phyloP scores from a whole-genome alignment of 257 asterid genomes.

The Solanum lycopersicoides region DNA sequence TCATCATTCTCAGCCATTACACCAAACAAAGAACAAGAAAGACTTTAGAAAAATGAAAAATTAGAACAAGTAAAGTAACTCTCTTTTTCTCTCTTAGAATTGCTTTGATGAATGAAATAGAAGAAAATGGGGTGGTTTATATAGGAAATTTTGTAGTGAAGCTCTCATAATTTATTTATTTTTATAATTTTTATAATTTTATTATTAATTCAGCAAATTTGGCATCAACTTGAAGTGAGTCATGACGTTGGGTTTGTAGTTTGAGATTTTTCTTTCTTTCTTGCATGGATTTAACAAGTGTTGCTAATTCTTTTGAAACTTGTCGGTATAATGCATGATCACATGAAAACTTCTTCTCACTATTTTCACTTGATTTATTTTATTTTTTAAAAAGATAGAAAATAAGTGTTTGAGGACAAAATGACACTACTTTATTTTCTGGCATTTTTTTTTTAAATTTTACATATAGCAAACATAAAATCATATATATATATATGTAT shows the following conservation, averaged over 20 bases:
- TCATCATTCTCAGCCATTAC: background rate
- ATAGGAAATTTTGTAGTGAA: background rate
- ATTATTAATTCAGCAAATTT: background rate
- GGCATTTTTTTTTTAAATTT: too few relatives aligned
- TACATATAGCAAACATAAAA: too few relatives aligned
- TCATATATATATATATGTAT: rapidly evolving
- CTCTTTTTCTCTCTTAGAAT: background rate
- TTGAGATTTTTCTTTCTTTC: background rate
- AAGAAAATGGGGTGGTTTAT: background rate
- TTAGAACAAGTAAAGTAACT: background rate
- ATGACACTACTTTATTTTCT: background rate
- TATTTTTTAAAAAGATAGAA: background rate
- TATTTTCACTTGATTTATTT: background rate
- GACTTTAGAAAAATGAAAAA: background rate
- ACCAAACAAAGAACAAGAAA: background rate
- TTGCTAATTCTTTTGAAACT: background rate
- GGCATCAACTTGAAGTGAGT: background rate
- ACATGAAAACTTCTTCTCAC: background rate
- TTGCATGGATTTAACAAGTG: background rate
- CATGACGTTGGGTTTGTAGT: background rate
- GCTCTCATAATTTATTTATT: background rate
- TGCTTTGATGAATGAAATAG: background rate
- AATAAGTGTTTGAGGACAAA: background rate
- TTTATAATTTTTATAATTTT: background rate
- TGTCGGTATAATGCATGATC: background rate